Conservation (phyloP, 2,329 filamentous ascomycete species). For the Penicillium sp. region DNA sequence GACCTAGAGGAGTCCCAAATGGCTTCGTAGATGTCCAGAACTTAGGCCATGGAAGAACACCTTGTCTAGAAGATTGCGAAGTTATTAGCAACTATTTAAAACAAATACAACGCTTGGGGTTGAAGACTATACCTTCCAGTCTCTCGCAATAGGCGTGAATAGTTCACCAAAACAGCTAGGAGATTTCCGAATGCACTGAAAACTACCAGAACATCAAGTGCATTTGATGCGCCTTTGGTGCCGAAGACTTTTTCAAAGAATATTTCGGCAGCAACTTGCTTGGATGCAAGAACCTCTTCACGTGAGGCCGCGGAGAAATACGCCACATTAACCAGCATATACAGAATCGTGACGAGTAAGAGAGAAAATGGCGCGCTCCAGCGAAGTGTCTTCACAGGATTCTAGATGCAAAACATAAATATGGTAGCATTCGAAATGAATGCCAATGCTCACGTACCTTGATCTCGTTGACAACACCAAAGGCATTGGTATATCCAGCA, state of each 20-base stretch:
- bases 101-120: no score
- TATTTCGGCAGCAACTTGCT: conserved; percentile 55
- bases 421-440: no score
- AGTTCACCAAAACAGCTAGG: conserved; percentile 55
- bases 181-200: conserved; percentile 61
- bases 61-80: no score
- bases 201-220: conserved; percentile 58
- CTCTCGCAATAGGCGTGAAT: conserved; percentile 59
- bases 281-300: conserved; percentile 53
- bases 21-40: conserved; percentile 64
- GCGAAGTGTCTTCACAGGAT: conserved; percentile 57
- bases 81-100: no score
- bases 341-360: conserved; percentile 53
- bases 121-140: no score
- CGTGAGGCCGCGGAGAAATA: conserved; percentile 60
- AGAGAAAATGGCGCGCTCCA: conserved; percentile 52
- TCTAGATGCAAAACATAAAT: no score
- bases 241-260: conserved; percentile 63
- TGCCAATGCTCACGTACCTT: no score
- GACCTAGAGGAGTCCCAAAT: conserved; percentile 62
- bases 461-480: conserved; percentile 63
- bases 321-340: conserved; percentile 60
- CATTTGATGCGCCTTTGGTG: conserved; percentile 47
- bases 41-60: conserved; percentile 58
- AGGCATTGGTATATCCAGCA: conserved; percentile 58